phyloP scores from a whole-genome alignment of 176 grass and related monocot genomes.

The Carex pumila region DNA sequence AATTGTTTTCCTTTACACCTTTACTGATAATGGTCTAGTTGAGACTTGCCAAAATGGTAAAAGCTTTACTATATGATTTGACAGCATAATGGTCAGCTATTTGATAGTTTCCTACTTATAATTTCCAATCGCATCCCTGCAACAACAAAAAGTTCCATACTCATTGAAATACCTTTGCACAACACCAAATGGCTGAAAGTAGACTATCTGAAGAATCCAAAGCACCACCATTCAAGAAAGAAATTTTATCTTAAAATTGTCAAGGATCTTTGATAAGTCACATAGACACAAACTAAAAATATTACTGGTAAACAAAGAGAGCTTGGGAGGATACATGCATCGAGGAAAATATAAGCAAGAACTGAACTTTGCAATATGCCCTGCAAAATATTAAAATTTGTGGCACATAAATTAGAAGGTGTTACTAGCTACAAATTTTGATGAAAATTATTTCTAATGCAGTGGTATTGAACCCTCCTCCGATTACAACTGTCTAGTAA shows the following conservation, averaged over 20 bases:
- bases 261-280: constrained; percentile 24
- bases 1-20: neutral
- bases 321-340: constrained; percentile 59
- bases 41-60: neutral
- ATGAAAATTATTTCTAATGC: neutral
- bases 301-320: constrained; percentile 8
- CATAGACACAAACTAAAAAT: constrained; percentile 18
- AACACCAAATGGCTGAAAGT: constrained; percentile 44
- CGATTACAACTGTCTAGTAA: neutral
- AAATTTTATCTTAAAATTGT: constrained; percentile 72
- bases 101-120: neutral
- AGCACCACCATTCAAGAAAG: constrained; percentile 36
- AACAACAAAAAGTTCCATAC: neutral
- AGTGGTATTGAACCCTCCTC: neutral
- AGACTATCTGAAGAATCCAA: constrained; percentile 39
- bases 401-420: neutral
- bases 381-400: constrained; percentile 40
- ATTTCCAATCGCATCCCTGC: neutral
- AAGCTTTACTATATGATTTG: neutral
- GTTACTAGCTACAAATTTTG: neutral
- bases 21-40: neutral
- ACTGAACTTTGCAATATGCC: constrained; percentile 48
- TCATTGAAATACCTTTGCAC: constrained; percentile 41
- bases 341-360: constrained; percentile 66
- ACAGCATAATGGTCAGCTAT: neutral